phyloP scores from a whole-genome alignment of 2,329 filamentous ascomycete species.

The Cladosporium sp. region DNA sequence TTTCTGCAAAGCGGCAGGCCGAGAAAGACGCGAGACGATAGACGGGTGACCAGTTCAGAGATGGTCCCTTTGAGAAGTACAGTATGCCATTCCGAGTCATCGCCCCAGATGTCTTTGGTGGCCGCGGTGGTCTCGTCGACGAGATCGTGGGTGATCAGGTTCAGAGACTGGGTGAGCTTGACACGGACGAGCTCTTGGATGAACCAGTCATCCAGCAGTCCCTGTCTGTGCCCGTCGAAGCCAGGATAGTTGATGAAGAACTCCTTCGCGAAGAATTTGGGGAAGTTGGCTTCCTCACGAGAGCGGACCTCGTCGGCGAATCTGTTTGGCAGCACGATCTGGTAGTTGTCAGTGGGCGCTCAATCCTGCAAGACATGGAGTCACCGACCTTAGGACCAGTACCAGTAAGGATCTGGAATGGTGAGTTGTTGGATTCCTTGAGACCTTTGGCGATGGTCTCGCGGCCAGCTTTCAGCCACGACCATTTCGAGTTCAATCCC shows the following conservation, averaged over 20 bases:
- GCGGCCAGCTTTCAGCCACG: neutral
- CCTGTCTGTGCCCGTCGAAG: constrained; percentile 15
- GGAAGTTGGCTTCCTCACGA: constrained; percentile 18
- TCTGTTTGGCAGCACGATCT: constrained; percentile 20
- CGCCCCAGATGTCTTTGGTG: constrained; percentile 20
- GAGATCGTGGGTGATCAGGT: constrained; percentile 22
- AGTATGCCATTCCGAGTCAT: constrained; percentile 19
- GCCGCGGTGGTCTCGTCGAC: constrained; percentile 22
- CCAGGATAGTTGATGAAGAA: constrained; percentile 16
- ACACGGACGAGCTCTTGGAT: constrained; percentile 19
- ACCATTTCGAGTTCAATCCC: constrained; percentile 5
- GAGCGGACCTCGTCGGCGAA: constrained; percentile 20
- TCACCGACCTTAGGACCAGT: constrained; percentile 14
- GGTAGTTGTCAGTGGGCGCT: neutral
- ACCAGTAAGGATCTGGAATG: constrained; percentile 18
- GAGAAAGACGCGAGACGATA: constrained; percentile 39
- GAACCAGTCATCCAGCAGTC: constrained; percentile 16
- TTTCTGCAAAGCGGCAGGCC: constrained; percentile 36
- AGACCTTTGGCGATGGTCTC: constrained; percentile 9
- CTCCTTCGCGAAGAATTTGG: constrained; percentile 18
- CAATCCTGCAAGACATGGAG: neutral
- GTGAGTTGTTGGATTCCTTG: constrained; percentile 7
- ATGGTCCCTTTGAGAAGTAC: constrained; percentile 22
- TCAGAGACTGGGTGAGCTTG: constrained; percentile 24
- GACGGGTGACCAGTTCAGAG: constrained; percentile 34